Evolutionary conservation across 2,329 filamentous ascomycete genomes (phyloP).

Genomic region (Albifimbria verrucaria): DNA sequence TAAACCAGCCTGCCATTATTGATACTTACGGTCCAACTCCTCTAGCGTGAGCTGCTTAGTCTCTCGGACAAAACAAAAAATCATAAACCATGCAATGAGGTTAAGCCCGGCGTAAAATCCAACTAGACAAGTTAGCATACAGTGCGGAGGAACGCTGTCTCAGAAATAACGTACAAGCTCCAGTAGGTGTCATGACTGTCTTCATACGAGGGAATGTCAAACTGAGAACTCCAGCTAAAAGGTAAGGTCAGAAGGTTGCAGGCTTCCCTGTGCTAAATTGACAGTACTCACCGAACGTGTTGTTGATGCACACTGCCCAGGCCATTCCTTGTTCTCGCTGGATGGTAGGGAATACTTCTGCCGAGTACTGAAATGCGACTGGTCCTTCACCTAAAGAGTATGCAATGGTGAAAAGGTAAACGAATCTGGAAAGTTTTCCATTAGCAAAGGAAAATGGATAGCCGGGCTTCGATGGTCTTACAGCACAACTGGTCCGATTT

Average conservation of each 20-base stretch:
- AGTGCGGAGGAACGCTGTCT: not conserved
- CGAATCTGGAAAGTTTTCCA: constrained; percentile 12
- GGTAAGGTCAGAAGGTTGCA: accelerated
- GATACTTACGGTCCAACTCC: constrained; percentile 26
- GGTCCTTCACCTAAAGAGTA: constrained; percentile 51
- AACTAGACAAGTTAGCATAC: constrained; percentile 5
- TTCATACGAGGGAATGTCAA: constrained; percentile 12
- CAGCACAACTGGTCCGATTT: constrained; percentile 12
- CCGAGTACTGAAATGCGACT: constrained; percentile 62
- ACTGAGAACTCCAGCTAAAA: constrained; percentile 9
- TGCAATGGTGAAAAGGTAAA: constrained; percentile 24
- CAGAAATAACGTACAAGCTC: constrained; percentile 5
- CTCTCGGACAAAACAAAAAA: constrained; percentile 44
- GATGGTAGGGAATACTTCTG: constrained; percentile 64
- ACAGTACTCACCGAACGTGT: constrained; percentile 20
- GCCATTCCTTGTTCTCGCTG: constrained; percentile 67
- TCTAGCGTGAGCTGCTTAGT: constrained; percentile 45
- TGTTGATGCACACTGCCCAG: constrained; percentile 48
- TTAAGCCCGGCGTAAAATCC: constrained; percentile 44
- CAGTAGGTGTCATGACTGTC: constrained; percentile 11
- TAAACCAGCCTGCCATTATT: constrained; percentile 19
- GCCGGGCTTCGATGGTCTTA: too few species aligned
- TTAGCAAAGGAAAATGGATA: constrained; percentile 4
- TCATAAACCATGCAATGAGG: constrained; percentile 38
- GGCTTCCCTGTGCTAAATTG: too few species aligned